Conservation (phyloP, 2,329 filamentous ascomycete genomes). For the Hypoxylon sp. region DNA sequence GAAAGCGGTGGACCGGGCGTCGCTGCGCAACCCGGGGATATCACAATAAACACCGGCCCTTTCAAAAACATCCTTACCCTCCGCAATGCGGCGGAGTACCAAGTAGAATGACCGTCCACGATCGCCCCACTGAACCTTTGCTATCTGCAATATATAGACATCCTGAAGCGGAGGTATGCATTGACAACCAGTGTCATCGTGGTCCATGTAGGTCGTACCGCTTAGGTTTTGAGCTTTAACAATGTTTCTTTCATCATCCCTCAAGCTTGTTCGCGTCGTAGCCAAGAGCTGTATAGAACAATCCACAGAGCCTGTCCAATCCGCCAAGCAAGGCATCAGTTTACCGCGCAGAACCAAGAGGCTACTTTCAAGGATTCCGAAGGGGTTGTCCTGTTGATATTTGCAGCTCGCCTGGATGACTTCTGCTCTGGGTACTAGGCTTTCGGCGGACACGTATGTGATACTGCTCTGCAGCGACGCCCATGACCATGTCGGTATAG, state of each 20-base stretch:
- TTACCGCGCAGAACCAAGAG: neutral
- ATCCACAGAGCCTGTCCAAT: neutral
- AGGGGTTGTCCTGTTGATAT: neutral
- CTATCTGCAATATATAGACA: neutral
- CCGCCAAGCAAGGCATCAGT: neutral
- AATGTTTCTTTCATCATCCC: too few relatives aligned
- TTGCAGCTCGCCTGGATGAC: neutral
- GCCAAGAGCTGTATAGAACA: too few relatives aligned
- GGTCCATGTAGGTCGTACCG: neutral
- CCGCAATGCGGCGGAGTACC: neutral
- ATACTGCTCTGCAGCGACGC: constrained; percentile 5
- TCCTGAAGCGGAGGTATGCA: neutral
- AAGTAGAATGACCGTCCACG: neutral
- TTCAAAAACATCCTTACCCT: neutral
- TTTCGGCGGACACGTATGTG: neutral
- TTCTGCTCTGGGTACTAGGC: neutral
- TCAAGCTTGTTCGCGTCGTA: too few relatives aligned
- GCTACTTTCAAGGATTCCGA: neutral
- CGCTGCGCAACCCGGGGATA: too few relatives aligned
- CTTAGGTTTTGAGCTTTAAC: neutral
- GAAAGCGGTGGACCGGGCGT: neutral
- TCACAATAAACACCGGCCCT: neutral
- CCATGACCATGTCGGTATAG: constrained; percentile 16
- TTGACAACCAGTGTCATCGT: neutral
- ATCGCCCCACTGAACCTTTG: neutral